Percentiles rank a stretch among this genome's conserved stretches.
Conservation (phyloP, 2,329 filamentous ascomycete genomes). For the Colletotrichum phormii region DNA sequence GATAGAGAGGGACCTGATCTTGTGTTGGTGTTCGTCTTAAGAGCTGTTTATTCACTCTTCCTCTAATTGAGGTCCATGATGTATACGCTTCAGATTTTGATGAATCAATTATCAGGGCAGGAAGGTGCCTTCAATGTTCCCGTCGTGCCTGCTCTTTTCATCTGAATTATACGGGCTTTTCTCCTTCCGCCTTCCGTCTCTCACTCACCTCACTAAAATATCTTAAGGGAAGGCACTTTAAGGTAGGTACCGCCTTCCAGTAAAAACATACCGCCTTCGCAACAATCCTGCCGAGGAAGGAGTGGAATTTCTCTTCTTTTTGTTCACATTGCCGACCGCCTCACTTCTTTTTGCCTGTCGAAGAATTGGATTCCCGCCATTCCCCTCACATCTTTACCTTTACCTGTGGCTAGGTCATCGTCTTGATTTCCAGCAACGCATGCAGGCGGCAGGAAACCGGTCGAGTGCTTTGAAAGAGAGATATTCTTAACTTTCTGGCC, state of each 20-base stretch:
- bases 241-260: background rate
- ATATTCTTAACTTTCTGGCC: background rate
- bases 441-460: background rate
- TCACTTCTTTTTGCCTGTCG: background rate
- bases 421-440: background rate
- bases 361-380: background rate
- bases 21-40: background rate
- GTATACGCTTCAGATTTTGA: no score
- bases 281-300: background rate
- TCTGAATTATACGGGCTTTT: background rate
- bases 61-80: background rate
- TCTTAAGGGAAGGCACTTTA: no score
- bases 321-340: background rate
- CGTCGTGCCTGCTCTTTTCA: background rate
- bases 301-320: background rate
- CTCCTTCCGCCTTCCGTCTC: background rate
- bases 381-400: background rate
- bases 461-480: background rate
- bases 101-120: background rate
- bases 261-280: background rate
- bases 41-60: background rate
- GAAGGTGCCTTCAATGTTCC: background rate
- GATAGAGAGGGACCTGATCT: no score
- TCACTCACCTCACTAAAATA: no score
- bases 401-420: background rate